Evolutionary conservation across 2,329 filamentous ascomycete genomes (phyloP), one percentile per base, ranked within the genome.

Genomic region (Trichoderma oligosporum): DNA sequence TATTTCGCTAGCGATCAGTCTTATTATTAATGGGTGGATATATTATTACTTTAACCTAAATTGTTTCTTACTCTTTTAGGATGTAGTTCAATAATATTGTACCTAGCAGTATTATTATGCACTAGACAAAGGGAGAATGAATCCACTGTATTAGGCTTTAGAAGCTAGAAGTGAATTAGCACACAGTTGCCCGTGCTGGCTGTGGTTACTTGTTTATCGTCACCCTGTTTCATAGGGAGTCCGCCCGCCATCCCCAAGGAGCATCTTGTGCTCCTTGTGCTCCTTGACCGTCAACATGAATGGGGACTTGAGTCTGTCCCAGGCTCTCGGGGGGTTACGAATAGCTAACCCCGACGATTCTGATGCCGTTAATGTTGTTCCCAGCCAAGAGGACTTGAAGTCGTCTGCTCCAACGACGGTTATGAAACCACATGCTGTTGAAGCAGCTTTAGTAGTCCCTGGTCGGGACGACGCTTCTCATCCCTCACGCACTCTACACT

Each of bases 331-430:
- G 69, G 93, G 93, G 68, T 80, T 99, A 74, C 90, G 93, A 72
- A 97, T 99, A 73, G 93, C 94, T 67, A 99, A 97, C 73, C 93
- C 93, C 56, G 92, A 97, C 76, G 85, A 94, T 75, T 81, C 83
- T 62, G 72, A 74, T 53, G 62, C 69, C 61, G 69, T 66, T 44
- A 61, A 62, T 65, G 57, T 53, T 36, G 49, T 60, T 51, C 59
- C 67, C 51, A 65, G 65, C 52, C 51, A 64, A 44, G 66, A 69
- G 41, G 47, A 64, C 24, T 62, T 62, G 24, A 48, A 57, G 39
- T 58, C 60, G 29, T 16, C 62, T 39, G 27, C 51, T 20, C 31
- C 54, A 27, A 48, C 60, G 27, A 39, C 61, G 29, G 35, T 55
- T 48, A 58, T 61, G 60, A 57, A 31, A 18, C 41, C 41, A 33